Evolutionary conservation across 192 early-diverging fungal genomes (phyloP), one percentile per base, ranked within the genome.

Genomic region (Linnemannia elongata): DNA sequence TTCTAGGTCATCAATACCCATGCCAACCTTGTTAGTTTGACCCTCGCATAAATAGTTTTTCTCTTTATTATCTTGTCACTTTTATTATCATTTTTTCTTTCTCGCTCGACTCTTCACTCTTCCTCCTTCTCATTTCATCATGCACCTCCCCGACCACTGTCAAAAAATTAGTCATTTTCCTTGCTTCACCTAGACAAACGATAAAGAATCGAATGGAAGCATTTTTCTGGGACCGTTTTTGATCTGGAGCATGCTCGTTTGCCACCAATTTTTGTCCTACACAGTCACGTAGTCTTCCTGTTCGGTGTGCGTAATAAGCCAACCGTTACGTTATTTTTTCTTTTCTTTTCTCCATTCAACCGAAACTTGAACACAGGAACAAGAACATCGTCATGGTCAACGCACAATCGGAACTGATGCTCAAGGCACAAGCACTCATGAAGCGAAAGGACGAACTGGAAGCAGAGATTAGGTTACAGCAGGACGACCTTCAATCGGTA

Each of bases 391-490:
- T 22, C 35, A 87, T 87, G 85, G 76, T 75, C 66, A 81, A 81
- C 42, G 36, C 72, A 78, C 79, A 87, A 20, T 81, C 85, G 66
- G 80, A 81, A 39, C 76, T 75, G 60, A 81, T 87, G 85, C 44
- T 63, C 22, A 55, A 70, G 55, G 92, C 90, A 12, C 86, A 90
- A 27, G 87, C 77, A 36, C 81, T 93, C 70, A 92, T 93, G 52
- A 76, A 73, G 44, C 79, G 89, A 74, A 91, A 92, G 55, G 92
- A 93, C 52, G 57, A 68, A 17, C 86, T 93, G 33, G 90, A 90
- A 52, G 82, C 69, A 47, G 88, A 90, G 69, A 76, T 93, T 45
- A 69, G 68, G n/a, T 77, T 84, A 27, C 27, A 88, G 1, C 81
- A 91, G 68, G 90, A 88, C 49, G 80, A 77, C 27, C 78, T 93